Evolutionary conservation across 129 eudicot species (phyloP), one percentile per base, ranked within the genome.

Genomic region (Helianthus tuberosus): DNA sequence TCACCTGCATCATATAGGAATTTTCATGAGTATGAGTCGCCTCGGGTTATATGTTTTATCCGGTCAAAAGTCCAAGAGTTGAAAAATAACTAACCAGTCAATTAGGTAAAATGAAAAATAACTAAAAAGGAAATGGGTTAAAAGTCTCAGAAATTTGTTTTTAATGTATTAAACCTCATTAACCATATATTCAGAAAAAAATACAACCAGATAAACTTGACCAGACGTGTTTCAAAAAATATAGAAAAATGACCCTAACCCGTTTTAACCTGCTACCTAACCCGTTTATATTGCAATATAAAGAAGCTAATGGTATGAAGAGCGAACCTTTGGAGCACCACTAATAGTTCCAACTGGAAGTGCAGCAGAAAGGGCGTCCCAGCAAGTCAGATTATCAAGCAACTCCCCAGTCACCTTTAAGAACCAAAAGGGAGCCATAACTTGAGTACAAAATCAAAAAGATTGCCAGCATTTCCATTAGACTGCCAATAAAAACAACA

Each of bases 321-420:
- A 63, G 25, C 68, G 3, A 73, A 92, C 98, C 96, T 93, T 93
- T 64, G 98, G 96, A 13, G 92, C 96, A 35, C 96, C 96, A 68
- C 97, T 89, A 65, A 93, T 90, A 23, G 96, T 88, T 74, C 94
- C 98, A 68, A 88, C 93, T 12, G 98, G 96, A 71, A 93, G 86
- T 68, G 98, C 89, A 80, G 91, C 77, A 68, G 82, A 86, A 47
- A 93, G 86, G 44, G 90, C 96, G 74, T 93, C 98, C 98, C 98
- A 93, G 12, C 87, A 81, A 64, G 84, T 90, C 36, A 88, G 77
- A 75, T 85, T 63, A 84, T 88, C 92, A 2, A 73, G 86, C 80
- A 91, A 65, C 64, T 86, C 95, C 49, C 91, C 94, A 8, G 92
- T 87, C 77, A 87, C 96, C 98, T 93, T 82, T 50, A 11, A 47